Percentiles rank a stretch among this genome's conserved stretches.
Evolutionary conservation across 2,329 filamentous ascomycete species (phyloP).

Genomic region (Fusarium subtropicale): DNA sequence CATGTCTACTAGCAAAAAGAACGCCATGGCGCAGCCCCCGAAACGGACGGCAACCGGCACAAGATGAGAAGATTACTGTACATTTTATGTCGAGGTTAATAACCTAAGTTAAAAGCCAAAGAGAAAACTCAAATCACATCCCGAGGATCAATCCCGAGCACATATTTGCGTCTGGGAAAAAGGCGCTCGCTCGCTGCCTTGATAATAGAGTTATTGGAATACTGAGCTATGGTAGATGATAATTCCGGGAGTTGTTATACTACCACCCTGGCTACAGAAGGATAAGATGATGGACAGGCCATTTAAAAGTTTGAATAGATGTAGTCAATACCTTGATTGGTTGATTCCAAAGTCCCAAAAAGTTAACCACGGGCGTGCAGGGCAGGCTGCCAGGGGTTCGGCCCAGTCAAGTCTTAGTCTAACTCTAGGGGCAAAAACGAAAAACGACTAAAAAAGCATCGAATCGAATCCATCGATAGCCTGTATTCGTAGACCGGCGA

Average conservation of each 20-base stretch:
- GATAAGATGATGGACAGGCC: conserved; percentile 27
- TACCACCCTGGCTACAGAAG: conserved; percentile 4
- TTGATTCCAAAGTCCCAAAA: conserved; percentile 6
- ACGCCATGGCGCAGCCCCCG: conserved; percentile 19
- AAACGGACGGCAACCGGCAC: conserved; percentile 34
- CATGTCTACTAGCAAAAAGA: conserved; percentile 23
- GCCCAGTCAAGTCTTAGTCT: background rate
- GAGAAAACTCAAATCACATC: conserved; percentile 23
- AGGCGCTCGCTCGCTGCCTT: background rate
- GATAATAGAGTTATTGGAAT: conserved; percentile 10
- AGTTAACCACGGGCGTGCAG: conserved; percentile 9
- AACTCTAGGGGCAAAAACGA: conserved; percentile 15
- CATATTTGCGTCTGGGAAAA: background rate
- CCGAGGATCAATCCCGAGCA: conserved; percentile 19
- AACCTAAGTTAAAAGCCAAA: conserved; percentile 2
- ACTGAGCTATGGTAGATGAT: conserved; percentile 7
- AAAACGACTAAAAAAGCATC: conserved; percentile 3
- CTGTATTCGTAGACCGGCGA: conserved; percentile 2
- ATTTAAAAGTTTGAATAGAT: conserved; percentile 10
- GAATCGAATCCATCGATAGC: background rate
- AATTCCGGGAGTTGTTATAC: conserved; percentile 15
- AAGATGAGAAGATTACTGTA: background rate
- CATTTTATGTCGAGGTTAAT: background rate
- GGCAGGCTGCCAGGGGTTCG: background rate
- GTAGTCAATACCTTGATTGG: conserved; percentile 3